Evolutionary conservation across 2,329 filamentous ascomycete genomes (phyloP).

Genomic region (Fusarium sambucinum): DNA sequence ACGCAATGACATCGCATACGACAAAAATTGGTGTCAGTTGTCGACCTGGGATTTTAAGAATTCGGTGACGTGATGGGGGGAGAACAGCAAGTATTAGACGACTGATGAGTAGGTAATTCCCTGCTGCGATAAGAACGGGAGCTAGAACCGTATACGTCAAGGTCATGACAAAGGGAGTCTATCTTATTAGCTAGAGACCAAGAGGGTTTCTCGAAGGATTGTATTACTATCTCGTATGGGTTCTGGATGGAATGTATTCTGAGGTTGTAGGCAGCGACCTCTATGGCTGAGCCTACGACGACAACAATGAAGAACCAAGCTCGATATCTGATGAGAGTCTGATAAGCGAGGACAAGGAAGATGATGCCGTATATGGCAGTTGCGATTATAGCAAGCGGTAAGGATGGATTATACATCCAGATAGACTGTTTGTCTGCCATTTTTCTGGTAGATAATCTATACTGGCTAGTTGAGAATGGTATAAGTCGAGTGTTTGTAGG

Average conservation of each 20-base stretch:
- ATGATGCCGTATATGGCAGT: conserved; percentile 57
- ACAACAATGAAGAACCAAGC: conserved; percentile 59
- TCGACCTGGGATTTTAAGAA: conserved; percentile 54
- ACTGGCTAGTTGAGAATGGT: not conserved
- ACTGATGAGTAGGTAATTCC: conserved; percentile 65
- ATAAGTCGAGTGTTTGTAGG: not conserved
- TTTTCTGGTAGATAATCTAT: not conserved
- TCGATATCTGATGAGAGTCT: conserved; percentile 57
- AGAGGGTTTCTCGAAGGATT: fast-evolving
- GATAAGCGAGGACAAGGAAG: conserved; percentile 54
- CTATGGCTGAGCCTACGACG: conserved; percentile 56
- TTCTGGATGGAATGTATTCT: conserved; percentile 55
- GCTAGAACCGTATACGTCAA: conserved; percentile 61
- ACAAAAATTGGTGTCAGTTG: conserved; percentile 62
- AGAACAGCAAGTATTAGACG: conserved; percentile 58
- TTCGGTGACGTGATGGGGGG: conserved; percentile 49
- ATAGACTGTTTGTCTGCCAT: conserved; percentile 49
- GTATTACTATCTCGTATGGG: conserved; percentile 51
- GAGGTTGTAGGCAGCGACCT: conserved; percentile 58
- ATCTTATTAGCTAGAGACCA: not conserved
- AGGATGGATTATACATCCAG: conserved; percentile 60
- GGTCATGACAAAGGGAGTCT: conserved; percentile 56
- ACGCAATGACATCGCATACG: conserved; percentile 58
- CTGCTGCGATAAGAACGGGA: conserved; percentile 62
- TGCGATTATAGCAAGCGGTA: conserved; percentile 57